Evolutionary conservation across 2,329 filamentous ascomycete genomes (phyloP), one percentile per base, ranked within the genome.

Genomic region (Xylaria sp.): DNA sequence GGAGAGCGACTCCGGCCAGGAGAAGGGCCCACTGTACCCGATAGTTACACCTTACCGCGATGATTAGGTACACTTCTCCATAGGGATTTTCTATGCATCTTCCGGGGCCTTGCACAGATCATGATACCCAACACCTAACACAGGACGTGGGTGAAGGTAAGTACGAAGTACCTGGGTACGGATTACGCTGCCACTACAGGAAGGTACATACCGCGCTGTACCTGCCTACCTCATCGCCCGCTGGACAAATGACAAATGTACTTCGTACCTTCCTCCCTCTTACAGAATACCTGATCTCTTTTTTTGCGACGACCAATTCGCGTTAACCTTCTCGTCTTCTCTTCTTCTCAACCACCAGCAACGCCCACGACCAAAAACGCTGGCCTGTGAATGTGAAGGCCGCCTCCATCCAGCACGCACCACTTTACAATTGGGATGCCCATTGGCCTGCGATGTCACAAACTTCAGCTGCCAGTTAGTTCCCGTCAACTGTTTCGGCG

Each of bases 231-330:
- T 55, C 49, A 51, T 51, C 49, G 49, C 49, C 47, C 30, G 48
- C 48, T 30, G 19, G 48, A 23, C 49, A 35, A 50, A 34, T 50
- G 48, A 9, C 48, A 30, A 30, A 60, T 58, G 50, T 63, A 61
- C 62, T 57, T 52, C 49, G 49, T 51, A 51, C 49, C 9, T 51
- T 19, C 23, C 49, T 51, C 49, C 37, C 49, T 51, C 49, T 51
- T 51, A 51, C 49, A 44, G 42, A 53, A 35, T 18, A 55, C 44
- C 56, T 59, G 60, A 62, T 55, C 57, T 59, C 54, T 61, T 63
- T 65, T 67, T 66, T 67, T 66, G 68, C 66, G 59, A 69, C 65
- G 61, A 67, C 66, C 60, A 62, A 65, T 63, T 63, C 67, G 65
- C 60, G 63, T 64, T 30, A 57, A 63, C 68, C 68, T 63, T 60